Conservation (phyloP, 2,329 filamentous ascomycete genomes). For the Gnomoniopsis sp. region DNA sequence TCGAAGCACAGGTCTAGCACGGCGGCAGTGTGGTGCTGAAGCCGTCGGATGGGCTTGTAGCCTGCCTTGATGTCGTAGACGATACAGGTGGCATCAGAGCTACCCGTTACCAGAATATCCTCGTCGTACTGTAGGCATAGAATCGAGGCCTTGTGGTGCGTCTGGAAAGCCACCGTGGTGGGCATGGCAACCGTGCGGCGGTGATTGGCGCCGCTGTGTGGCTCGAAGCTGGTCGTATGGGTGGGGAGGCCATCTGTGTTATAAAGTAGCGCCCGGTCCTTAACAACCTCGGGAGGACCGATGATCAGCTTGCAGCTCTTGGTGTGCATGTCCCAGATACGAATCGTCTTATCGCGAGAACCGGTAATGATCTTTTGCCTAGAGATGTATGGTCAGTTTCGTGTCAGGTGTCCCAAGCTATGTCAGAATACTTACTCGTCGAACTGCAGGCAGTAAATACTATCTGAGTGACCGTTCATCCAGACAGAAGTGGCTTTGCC, state of each 20-base stretch:
- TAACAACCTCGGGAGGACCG: slow-evolving; percentile 67
- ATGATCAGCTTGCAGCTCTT: slow-evolving; percentile 83
- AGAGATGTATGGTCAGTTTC: slow-evolving; percentile 3
- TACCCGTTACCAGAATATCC: slow-evolving; percentile 89
- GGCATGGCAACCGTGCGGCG: slow-evolving; percentile 46
- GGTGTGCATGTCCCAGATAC: slow-evolving; percentile 92
- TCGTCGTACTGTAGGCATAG: slow-evolving; percentile 94
- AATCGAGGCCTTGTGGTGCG: slow-evolving; percentile 87
- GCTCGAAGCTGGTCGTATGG: slow-evolving; percentile 53
- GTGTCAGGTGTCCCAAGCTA: background rate
- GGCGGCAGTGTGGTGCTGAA: slow-evolving; percentile 77
- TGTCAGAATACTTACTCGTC: slow-evolving; percentile 68
- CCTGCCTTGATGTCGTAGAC: slow-evolving; percentile 79
- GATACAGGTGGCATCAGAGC: slow-evolving; percentile 87
- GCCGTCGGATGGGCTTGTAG: slow-evolving; percentile 75
- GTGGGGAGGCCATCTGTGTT: slow-evolving; percentile 48
- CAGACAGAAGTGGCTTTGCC: slow-evolving; percentile 80
- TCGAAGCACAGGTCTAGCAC: slow-evolving; percentile 95
- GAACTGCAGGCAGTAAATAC: slow-evolving; percentile 96
- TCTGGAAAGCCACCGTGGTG: slow-evolving; percentile 52
- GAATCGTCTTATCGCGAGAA: slow-evolving; percentile 90
- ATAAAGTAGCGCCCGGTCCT: slow-evolving; percentile 46
- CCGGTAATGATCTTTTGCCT: slow-evolving; percentile 95
- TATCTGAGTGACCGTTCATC: slow-evolving; percentile 89
- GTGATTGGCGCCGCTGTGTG: slow-evolving; percentile 21